Percentiles rank a stretch among this genome's conserved stretches.
phyloP scores from a whole-genome alignment of 2,329 filamentous ascomycete species.

The Aspergillus intermedius region DNA sequence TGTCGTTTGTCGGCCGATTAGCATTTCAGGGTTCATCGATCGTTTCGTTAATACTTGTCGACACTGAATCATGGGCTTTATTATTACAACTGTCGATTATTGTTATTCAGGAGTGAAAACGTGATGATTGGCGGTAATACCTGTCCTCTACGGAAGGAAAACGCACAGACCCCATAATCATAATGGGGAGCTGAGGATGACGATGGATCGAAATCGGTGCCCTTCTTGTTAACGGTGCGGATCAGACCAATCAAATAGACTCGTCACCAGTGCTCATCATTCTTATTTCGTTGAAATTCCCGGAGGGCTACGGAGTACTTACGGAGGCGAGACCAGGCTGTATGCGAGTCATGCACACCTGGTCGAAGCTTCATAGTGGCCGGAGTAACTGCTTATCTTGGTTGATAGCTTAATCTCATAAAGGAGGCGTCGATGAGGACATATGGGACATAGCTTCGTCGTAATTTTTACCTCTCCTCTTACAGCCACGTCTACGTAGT shows the following conservation, averaged over 20 bases:
- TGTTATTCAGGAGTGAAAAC: no score
- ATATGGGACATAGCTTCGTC: background rate
- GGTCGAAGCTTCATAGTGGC: background rate
- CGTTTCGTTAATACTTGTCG: no score
- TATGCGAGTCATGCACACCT: background rate
- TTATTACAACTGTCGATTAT: no score
- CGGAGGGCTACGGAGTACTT: no score
- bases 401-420: background rate
- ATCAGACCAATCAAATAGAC: background rate
- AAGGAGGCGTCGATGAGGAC: background rate
- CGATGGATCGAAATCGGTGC: background rate
- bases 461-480: background rate
- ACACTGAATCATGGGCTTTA: no score
- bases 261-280: background rate
- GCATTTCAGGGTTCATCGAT: no score
- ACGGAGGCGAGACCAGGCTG: no score
- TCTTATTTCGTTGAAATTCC: background rate
- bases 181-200: no score
- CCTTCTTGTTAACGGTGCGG: background rate
- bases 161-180: no score
- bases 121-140: no score
- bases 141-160: no score
- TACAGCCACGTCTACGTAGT: background rate
- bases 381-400: constrained; percentile 1
- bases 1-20: no score